Percentiles rank a stretch among this genome's conserved stretches.
These are phyloP conservation scores for Parietaria judaica DNA, from an alignment of 306 rosid species.

Conservation along the genomic window DNA sequence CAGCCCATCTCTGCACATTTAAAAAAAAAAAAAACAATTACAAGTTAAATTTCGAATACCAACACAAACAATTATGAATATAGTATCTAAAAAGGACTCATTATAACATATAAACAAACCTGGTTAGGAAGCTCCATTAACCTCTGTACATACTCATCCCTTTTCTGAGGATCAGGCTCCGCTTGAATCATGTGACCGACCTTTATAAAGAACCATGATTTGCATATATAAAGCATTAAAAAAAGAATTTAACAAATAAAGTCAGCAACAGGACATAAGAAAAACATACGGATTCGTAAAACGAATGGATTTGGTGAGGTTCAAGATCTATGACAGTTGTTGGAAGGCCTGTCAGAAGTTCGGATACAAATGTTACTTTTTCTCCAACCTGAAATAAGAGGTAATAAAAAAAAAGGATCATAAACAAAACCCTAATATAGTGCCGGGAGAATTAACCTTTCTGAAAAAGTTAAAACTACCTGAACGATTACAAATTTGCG, in stretches of 20 bases:
- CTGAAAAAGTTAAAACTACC: slow-evolving; percentile 28
- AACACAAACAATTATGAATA: no score
- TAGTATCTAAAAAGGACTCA: background rate
- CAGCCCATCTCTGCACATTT: slow-evolving; percentile 75
- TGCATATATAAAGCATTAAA: no score
- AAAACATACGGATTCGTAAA: slow-evolving; percentile 82
- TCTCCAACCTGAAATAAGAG: slow-evolving; percentile 69
- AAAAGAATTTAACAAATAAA: slow-evolving; percentile 1
- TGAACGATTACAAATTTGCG: slow-evolving; percentile 89
- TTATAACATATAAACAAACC: slow-evolving; percentile 26
- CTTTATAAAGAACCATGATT: slow-evolving; percentile 20
- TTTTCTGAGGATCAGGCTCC: slow-evolving; percentile 73
- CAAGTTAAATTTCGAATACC: background rate
- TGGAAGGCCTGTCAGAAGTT: slow-evolving; percentile 80
- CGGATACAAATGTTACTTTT: slow-evolving; percentile 92
- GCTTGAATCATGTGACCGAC: slow-evolving; percentile 97
- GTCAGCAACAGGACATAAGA: slow-evolving; percentile 3
- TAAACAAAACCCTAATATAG: no score
- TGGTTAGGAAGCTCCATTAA: slow-evolving; percentile 92
- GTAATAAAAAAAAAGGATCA: background rate
- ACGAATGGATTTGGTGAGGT: slow-evolving; percentile 87
- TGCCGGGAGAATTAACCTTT: no score
- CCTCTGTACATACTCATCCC: slow-evolving; percentile 88
- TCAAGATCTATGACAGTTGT: slow-evolving; percentile 87
- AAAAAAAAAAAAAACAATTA: background rate